Base-by-base conservation (phyloP, 73 alveolate species). In the Tetrahymena malaccensis region DNA sequence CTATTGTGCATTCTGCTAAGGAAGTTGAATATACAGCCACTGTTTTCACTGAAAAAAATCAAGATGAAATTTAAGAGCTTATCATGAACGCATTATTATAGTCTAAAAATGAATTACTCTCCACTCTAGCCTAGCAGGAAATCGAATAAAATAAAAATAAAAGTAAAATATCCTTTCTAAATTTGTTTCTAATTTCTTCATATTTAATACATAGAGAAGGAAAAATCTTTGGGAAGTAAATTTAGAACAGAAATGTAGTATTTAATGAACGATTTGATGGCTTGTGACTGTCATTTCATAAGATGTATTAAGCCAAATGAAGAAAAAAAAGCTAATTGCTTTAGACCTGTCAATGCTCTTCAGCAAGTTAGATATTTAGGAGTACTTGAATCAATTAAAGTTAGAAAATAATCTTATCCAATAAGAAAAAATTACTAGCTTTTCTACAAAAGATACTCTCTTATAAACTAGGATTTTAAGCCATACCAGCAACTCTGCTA, bases 251-350 rank as follows among this genome's bases (percentile, higher is more conserved):
- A 99, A 96, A 99, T 99, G 99, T 84, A 96, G 84, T 98, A 98
- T 93, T 96, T 99, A 55, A 99, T 98, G 99, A 95, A 96, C 56
- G 98, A 97, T 44, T 95, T 98, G 85, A 98, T 98, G 95, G 95
- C 96, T 55, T 98, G 99, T 95, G 99, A 98, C 85, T 98, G 97
- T 70, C 99, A 98, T 93, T 99, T 98, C 96, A 97, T 99, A 11
- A 96, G 99, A 95, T 99, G 99, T 93, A 96, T 99, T 34, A 99
- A 99, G 93, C 99, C 99, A n/a, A 98, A 98, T 94, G 99, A 98
- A 85, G 97, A 95, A 85, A 99, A 99, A 95, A 95, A 96, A 70
- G 96, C 98, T 9, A 93, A 95, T 43, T 15, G 55, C 16, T 96
- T 98, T 93, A 96, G 98, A 35, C 96, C 96, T 85, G 98, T 98